A percentile compares a stretch with the other conserved stretches of the same genome.
phyloP scores from a whole-genome alignment of 129 eudicot species.

The Helianthus tuberosus region DNA sequence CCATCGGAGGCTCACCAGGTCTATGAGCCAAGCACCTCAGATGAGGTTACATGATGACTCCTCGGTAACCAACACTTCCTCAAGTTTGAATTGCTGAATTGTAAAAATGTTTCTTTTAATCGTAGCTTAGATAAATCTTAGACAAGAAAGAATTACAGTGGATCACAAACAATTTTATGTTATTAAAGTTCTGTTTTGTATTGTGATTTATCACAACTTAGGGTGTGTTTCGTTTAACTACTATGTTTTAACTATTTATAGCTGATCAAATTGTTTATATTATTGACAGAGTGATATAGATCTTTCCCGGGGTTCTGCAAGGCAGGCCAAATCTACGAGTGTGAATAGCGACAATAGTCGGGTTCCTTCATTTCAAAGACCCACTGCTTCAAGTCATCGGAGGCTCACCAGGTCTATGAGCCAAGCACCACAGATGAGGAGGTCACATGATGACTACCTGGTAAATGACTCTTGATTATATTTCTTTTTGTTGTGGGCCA shows the following conservation, averaged over 20 bases:
- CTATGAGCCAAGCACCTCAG: conserved; percentile 71
- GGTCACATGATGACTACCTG: conserved; percentile 79
- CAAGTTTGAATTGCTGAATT: conserved; percentile 6
- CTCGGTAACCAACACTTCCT: conserved; percentile 56
- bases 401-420: conserved; percentile 62
- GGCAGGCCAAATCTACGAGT: conserved; percentile 35
- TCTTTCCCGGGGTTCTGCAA: conserved; percentile 41
- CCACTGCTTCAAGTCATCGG: conserved; percentile 54
- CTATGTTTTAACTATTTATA: neutral
- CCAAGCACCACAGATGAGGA: conserved; percentile 61
- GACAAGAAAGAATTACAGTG: conserved; percentile 3
- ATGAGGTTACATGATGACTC: conserved; percentile 67
- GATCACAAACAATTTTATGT: neutral
- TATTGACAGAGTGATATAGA: conserved; percentile 64
- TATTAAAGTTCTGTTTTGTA: neutral
- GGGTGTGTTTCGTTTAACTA: neutral
- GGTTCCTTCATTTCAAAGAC: conserved; percentile 41
- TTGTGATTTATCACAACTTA: neutral
- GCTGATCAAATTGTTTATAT: conserved; percentile 20
- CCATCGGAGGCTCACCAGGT: conserved; percentile 59
- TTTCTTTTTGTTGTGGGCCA: neutral
- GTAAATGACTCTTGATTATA: conserved; percentile 38
- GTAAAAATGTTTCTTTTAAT: neutral
- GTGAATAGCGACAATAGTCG: conserved; percentile 39
- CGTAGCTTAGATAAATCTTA: neutral